phyloP scores from a whole-genome alignment of 495 filamentous ascomycete genomes.

The Ascobolus immersus region DNA sequence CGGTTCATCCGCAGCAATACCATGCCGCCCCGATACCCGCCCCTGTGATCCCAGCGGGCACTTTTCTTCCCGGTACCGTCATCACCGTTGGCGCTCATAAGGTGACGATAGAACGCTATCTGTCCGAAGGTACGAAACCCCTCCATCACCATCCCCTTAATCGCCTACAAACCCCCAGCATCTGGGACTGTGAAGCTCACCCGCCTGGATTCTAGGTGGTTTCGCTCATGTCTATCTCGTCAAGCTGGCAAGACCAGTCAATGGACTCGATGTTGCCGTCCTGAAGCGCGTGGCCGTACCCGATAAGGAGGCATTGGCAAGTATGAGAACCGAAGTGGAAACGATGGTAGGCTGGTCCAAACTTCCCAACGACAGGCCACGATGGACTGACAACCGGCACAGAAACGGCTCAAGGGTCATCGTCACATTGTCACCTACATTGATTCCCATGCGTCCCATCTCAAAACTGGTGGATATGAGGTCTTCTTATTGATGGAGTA shows the following conservation, averaged over 20 bases:
- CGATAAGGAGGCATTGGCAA: conserved; percentile 75
- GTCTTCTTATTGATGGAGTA: conserved; percentile 98
- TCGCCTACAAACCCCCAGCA: not conserved
- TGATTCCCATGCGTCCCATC: conserved; percentile 86
- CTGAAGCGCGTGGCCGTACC: conserved; percentile 94
- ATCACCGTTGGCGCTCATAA: conserved; percentile 82
- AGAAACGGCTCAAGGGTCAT: conserved; percentile 86
- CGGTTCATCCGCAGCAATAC: conserved; percentile 11
- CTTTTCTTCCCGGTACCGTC: conserved; percentile 79
- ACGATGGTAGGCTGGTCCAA: conserved; percentile 42
- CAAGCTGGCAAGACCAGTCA: conserved; percentile 47
- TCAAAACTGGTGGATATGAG: conserved; percentile 82
- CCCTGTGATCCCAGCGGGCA: conserved; percentile 46
- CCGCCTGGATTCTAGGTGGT: conserved; percentile 39
- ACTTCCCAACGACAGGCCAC: not conserved
- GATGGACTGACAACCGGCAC: conserved; percentile 9
- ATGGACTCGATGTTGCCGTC: conserved; percentile 65
- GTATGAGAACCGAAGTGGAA: conserved; percentile 95
- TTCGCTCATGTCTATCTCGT: conserved; percentile 98
- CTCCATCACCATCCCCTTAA: conserved; percentile 2
- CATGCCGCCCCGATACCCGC: conserved; percentile 17
- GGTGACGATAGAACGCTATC: conserved; percentile 90
- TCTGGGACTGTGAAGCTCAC: conserved; percentile 1
- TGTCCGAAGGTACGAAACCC: conserved; percentile 43
- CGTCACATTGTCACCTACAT: conserved; percentile 90